Percentiles rank a stretch among this genome's conserved stretches.
Conservation (phyloP, 805 yeast genomes). For the Pichia cabralensis region DNA sequence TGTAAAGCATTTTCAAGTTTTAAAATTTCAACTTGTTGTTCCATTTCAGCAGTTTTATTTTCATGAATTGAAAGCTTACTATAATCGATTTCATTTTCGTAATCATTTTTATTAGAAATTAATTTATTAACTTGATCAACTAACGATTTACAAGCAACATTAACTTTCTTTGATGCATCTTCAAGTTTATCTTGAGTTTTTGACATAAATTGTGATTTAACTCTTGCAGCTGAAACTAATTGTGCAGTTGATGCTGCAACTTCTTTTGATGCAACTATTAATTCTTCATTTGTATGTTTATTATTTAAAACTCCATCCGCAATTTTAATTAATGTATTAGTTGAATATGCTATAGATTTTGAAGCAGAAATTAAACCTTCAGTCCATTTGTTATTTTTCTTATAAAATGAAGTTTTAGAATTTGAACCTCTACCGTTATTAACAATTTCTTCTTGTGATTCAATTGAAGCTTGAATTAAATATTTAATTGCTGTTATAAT, state of each 20-base stretch:
- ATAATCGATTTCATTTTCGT: constrained; percentile 48
- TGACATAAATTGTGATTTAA: constrained; percentile 68
- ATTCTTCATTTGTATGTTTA: constrained; percentile 64
- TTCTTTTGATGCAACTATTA: constrained; percentile 84
- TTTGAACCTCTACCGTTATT: constrained; percentile 57
- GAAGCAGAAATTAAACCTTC: constrained; percentile 90
- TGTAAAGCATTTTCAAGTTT: constrained; percentile 67
- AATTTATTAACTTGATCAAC: constrained; percentile 46
- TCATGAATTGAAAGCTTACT: constrained; percentile 63
- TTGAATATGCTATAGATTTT: constrained; percentile 74
- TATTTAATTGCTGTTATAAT: constrained; percentile 69
- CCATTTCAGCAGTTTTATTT: constrained; percentile 81
- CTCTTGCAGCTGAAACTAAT: constrained; percentile 84
- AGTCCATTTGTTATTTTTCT: constrained; percentile 85
- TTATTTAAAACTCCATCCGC: constrained; percentile 70
- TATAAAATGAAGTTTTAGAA: constrained; percentile 66
- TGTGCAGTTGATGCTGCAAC: constrained; percentile 91
- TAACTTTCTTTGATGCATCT: constrained; percentile 55
- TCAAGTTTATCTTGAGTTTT: constrained; percentile 70
- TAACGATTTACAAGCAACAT: constrained; percentile 63
- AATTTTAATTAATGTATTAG: constrained; percentile 71
- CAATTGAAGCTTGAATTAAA: constrained; percentile 67
- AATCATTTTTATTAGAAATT: constrained; percentile 20
- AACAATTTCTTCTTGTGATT: constrained; percentile 66
- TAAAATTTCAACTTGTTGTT: constrained; percentile 83